Evolutionary conservation across 2,329 filamentous ascomycete genomes (phyloP).

Genomic region (Nigrograna mackinnonii): DNA sequence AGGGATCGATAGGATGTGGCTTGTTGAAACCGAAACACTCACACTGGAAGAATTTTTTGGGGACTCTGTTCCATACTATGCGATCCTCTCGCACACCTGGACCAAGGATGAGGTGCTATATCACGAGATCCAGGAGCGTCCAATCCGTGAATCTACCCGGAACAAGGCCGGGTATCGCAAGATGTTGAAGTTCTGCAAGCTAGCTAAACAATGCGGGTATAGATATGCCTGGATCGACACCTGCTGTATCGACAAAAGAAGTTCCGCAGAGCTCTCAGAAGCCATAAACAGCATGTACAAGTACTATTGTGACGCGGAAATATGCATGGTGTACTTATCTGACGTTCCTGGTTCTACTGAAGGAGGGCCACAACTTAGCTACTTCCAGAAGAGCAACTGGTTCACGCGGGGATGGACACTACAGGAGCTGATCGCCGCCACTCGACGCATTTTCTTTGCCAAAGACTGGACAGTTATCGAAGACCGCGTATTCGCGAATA

Average conservation of each 20-base stretch:
- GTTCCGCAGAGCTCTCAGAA: conserved; percentile 11
- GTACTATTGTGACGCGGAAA: conserved; percentile 9
- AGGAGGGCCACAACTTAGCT: neutral
- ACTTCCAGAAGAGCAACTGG: conserved; percentile 4
- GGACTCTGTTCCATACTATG: conserved; percentile 6
- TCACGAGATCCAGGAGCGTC: neutral
- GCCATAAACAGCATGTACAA: conserved; percentile 14
- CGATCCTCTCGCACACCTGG: conserved; percentile 16
- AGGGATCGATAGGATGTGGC: too few species aligned
- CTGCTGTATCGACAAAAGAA: conserved; percentile 15
- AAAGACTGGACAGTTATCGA: neutral
- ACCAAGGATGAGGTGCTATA: conserved; percentile 2
- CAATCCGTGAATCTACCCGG: too few species aligned
- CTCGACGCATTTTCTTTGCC: neutral
- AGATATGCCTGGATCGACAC: conserved; percentile 11
- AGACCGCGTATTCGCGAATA: neutral
- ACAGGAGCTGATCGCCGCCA: conserved; percentile 9
- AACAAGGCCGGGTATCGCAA: conserved; percentile 5
- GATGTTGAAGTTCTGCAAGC: conserved; percentile 1
- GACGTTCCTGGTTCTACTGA: conserved; percentile 1
- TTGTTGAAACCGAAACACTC: neutral
- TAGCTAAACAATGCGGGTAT: neutral
- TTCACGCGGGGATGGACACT: conserved; percentile 7
- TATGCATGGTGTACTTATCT: conserved; percentile 9
- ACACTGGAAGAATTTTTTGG: conserved; percentile 1